Percentiles rank a stretch among this genome's conserved stretches.
Conservation (phyloP, 202 grass and related monocot species). For the Dendrocalamus latiflorus region DNA sequence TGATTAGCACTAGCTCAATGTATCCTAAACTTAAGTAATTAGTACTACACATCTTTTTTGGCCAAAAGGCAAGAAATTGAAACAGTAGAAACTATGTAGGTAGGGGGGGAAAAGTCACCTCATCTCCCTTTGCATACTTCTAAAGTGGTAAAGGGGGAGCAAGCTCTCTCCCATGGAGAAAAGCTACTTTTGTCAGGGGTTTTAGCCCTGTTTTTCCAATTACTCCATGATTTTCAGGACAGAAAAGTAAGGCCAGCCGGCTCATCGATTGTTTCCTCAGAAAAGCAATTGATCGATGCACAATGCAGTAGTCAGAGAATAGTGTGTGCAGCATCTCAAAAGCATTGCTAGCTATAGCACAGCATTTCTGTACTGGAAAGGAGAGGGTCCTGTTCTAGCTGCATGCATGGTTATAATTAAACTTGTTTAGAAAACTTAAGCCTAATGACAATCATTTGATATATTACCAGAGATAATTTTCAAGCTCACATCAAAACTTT, state of each 20-base stretch:
- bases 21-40: background rate
- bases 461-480: no score
- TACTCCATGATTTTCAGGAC: slow-evolving; percentile 35
- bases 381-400: background rate
- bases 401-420: background rate
- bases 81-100: slow-evolving; percentile 33
- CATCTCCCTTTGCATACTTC: slow-evolving; percentile 31
- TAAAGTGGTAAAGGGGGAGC: slow-evolving; percentile 21
- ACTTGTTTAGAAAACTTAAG: background rate
- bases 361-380: background rate
- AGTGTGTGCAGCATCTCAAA: slow-evolving; percentile 23
- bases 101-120: slow-evolving; percentile 26
- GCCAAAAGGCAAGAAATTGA: background rate
- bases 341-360: slow-evolving; percentile 9
- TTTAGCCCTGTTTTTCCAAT: slow-evolving; percentile 5
- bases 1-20: background rate
- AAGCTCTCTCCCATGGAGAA: slow-evolving; percentile 10
- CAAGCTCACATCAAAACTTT: no score
- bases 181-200: slow-evolving; percentile 39
- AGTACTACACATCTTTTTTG: background rate
- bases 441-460: background rate
- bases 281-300: slow-evolving; percentile 24
- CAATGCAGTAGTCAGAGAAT: background rate
- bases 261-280: slow-evolving; percentile 26
- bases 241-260: background rate